Percentiles rank a stretch among this genome's conserved stretches.
Conservation (phyloP, 139 green algal species). For the Ettlia oleoabundans region DNA sequence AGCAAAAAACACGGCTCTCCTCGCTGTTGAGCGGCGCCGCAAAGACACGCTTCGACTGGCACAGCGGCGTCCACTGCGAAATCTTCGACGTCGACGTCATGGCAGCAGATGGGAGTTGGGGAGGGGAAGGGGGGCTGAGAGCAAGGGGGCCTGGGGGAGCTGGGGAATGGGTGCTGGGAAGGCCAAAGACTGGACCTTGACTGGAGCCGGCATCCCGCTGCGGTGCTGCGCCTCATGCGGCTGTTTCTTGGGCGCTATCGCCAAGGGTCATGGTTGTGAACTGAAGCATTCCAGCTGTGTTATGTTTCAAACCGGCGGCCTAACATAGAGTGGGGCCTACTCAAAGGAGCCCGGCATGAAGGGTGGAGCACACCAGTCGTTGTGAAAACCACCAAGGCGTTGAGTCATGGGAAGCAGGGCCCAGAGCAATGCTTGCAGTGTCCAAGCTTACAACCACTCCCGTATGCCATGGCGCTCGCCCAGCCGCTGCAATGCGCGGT, state of each 20-base stretch:
- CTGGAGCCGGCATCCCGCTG: neutral
- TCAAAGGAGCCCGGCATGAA: too few species aligned
- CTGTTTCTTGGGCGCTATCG: too few species aligned
- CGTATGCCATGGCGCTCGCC: conserved; percentile 13
- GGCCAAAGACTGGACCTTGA: neutral
- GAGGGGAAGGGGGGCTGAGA: neutral
- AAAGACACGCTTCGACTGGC: conserved; percentile 10
- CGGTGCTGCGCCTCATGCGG: neutral
- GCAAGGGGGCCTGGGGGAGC: neutral
- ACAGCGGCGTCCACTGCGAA: conserved; percentile 10
- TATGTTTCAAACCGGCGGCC: too few species aligned
- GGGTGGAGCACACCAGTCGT: too few species aligned
- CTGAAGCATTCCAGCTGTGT: too few species aligned
- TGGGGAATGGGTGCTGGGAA: neutral
- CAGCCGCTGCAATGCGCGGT: conserved; percentile 9
- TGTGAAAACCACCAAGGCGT: too few species aligned
- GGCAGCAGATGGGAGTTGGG: neutral
- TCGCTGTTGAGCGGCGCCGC: conserved; percentile 3
- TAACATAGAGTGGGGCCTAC: too few species aligned
- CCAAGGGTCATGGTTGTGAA: too few species aligned
- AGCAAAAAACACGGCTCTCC: conserved; percentile 34
- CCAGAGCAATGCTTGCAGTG: neutral
- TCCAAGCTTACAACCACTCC: neutral
- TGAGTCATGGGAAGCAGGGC: neutral
- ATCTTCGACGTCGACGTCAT: neutral